A percentile compares a stretch with the other conserved stretches of the same genome.
These are phyloP conservation scores for Pseudogymnoascus sp. DNA, from an alignment of 2,329 filamentous ascomycete genomes.

Conservation along the genomic window DNA sequence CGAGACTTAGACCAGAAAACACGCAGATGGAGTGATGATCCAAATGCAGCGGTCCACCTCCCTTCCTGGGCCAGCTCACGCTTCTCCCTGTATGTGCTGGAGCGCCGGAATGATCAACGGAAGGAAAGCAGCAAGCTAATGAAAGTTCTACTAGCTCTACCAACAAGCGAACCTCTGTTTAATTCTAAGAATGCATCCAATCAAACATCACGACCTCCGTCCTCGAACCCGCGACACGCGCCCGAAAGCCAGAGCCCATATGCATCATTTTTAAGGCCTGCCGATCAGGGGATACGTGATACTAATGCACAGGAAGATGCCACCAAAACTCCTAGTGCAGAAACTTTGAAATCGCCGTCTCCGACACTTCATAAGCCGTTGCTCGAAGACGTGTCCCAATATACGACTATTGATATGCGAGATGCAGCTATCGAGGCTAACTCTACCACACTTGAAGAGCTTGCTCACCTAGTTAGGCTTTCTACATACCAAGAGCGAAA, in stretches of 20 bases:
- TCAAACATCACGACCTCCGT: not conserved
- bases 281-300: constrained; percentile 7
- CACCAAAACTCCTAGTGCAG: not conserved
- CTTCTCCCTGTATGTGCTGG: constrained; percentile 28
- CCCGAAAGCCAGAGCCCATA: not conserved
- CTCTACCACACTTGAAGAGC: constrained; percentile 64
- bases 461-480: constrained; percentile 68
- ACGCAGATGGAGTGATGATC: constrained; percentile 28
- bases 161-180: not conserved
- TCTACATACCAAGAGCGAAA: constrained; percentile 78
- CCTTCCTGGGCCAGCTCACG: constrained; percentile 27
- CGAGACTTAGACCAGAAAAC: constrained; percentile 10
- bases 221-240: not conserved
- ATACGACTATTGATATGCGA: constrained; percentile 51
- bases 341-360: not conserved
- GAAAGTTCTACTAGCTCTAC: not conserved
- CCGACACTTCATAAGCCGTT: constrained; percentile 33
- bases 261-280: not conserved
- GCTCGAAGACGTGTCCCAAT: constrained; percentile 57
- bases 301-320: constrained; percentile 7
- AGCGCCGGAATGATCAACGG: not conserved
- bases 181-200: constrained; percentile 4
- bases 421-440: constrained; percentile 46
- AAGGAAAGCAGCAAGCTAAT: not conserved
- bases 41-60: constrained; percentile 30